phyloP scores from a whole-genome alignment of 305 asterid genomes.

The Nicotiana rustica region DNA sequence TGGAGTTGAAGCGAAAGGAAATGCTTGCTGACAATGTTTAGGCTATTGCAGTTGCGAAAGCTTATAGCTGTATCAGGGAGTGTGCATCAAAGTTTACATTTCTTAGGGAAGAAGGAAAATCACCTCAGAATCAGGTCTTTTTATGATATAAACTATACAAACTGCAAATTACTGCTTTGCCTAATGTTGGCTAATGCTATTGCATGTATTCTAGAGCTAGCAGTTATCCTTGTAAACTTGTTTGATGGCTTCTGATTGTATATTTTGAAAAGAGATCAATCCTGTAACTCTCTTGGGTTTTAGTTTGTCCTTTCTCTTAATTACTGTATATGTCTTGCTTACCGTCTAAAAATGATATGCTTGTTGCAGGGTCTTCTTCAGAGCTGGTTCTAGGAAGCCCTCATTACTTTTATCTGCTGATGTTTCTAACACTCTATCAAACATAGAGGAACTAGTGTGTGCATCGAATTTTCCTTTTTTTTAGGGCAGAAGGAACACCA shows the following conservation, averaged over 20 bases:
- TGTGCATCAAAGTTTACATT: neutral
- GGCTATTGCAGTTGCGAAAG: neutral
- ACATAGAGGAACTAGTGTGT: neutral
- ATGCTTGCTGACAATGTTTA: constrained; percentile 53
- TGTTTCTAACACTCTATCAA: neutral
- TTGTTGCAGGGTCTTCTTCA: neutral
- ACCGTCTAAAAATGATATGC: neutral
- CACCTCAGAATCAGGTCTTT: neutral
- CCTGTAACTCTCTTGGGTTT: neutral
- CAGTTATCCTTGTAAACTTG: neutral
- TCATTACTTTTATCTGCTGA: neutral
- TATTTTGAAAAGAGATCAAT: neutral
- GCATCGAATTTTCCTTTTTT: neutral
- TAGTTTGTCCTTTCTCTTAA: neutral
- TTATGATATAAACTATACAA: neutral
- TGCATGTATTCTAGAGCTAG: neutral
- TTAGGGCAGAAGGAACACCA: neutral
- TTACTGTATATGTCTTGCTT: neutral
- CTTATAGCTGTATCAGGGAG: neutral
- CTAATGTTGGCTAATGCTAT: neutral
- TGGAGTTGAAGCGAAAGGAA: constrained; percentile 76
- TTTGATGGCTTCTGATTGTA: neutral
- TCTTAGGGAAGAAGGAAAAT: neutral
- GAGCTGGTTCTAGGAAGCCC: neutral
- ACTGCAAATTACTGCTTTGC: neutral